Percentiles rank a stretch among this genome's conserved stretches.
phyloP scores from a whole-genome alignment of 2,329 filamentous ascomycete species.

The Colletotrichum brevisporum region DNA sequence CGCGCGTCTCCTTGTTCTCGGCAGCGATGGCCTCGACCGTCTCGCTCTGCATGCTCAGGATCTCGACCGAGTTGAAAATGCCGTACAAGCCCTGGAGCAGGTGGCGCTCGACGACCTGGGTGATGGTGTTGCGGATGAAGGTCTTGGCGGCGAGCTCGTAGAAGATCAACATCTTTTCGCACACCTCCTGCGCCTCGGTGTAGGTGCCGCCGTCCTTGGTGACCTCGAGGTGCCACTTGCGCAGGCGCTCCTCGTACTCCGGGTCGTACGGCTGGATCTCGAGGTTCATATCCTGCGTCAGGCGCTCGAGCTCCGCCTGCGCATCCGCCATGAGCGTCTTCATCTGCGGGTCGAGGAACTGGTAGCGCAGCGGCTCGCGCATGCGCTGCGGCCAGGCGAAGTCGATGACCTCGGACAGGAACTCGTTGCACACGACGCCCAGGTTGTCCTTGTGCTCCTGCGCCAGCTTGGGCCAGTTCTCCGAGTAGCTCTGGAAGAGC shows the following conservation, averaged over 20 bases:
- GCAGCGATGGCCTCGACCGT: slow-evolving; percentile 65
- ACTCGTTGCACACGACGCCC: slow-evolving; percentile 68
- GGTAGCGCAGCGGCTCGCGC: slow-evolving; percentile 63
- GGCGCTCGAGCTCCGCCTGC: slow-evolving; percentile 59
- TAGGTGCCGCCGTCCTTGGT: slow-evolving; percentile 61
- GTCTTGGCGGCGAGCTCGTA: slow-evolving; percentile 67
- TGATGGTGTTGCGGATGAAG: slow-evolving; percentile 67
- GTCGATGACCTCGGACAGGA: slow-evolving; percentile 65
- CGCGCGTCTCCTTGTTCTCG: slow-evolving; percentile 67
- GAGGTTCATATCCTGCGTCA: slow-evolving; percentile 66
- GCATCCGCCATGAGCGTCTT: slow-evolving; percentile 62
- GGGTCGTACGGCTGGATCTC: slow-evolving; percentile 68
- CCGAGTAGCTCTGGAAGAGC: slow-evolving; percentile 67
- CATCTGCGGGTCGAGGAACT: slow-evolving; percentile 65
- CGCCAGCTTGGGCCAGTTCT: slow-evolving; percentile 66
- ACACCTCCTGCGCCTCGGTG: slow-evolving; percentile 65
- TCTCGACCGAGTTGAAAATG: slow-evolving; percentile 67
- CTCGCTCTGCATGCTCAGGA: slow-evolving; percentile 60
- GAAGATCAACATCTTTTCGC: slow-evolving; percentile 70
- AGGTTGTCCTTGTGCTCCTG: slow-evolving; percentile 69
- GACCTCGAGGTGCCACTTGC: slow-evolving; percentile 60
- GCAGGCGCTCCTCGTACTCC: slow-evolving; percentile 66
- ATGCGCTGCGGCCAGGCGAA: slow-evolving; percentile 66
- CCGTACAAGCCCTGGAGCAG: slow-evolving; percentile 66
- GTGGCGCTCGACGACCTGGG: slow-evolving; percentile 66